Evolutionary conservation across 2,329 filamentous ascomycete genomes (phyloP).

Genomic region (Paracorniculantispora psalliotae): DNA sequence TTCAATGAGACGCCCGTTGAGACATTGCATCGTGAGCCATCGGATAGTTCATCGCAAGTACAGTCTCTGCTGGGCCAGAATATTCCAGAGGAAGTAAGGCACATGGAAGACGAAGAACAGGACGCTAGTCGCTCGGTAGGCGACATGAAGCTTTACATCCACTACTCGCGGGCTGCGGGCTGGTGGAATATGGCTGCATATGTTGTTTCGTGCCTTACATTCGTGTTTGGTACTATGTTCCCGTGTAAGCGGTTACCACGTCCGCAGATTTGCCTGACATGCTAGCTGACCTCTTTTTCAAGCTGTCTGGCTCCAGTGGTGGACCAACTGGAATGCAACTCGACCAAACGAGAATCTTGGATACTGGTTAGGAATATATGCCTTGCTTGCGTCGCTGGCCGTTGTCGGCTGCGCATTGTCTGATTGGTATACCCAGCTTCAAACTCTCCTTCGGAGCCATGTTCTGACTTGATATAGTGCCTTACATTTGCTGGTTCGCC

Average conservation of each 20-base stretch:
- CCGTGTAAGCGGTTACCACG: too few relatives aligned
- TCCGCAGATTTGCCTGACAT: too few relatives aligned
- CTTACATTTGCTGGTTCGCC: too few relatives aligned
- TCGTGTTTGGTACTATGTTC: slow-evolving; percentile 19
- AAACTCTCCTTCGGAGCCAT: too few relatives aligned
- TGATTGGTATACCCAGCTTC: slow-evolving; percentile 25
- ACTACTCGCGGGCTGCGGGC: slow-evolving; percentile 17
- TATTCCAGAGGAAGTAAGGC: too few relatives aligned
- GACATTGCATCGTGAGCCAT: not conserved
- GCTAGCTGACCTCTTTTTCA: too few relatives aligned
- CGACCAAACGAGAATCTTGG: slow-evolving; percentile 18
- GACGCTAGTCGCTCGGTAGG: too few relatives aligned
- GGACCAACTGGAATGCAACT: slow-evolving; percentile 19
- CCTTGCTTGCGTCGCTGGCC: slow-evolving; percentile 13
- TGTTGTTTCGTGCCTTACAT: slow-evolving; percentile 17
- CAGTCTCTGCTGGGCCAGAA: too few relatives aligned
- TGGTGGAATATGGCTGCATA: slow-evolving; percentile 10
- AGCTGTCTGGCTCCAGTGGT: slow-evolving; percentile 23
- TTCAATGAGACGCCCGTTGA: too few relatives aligned
- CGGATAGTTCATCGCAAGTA: too few relatives aligned
- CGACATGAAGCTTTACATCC: slow-evolving; percentile 17
- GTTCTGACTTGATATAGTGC: too few relatives aligned
- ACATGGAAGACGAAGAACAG: too few relatives aligned
- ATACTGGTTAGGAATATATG: slow-evolving; percentile 21
- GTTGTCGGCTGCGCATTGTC: slow-evolving; percentile 11